Evolutionary conservation across 495 filamentous ascomycete species (phyloP).

Genomic region (Lindgomyces ingoldianus): DNA sequence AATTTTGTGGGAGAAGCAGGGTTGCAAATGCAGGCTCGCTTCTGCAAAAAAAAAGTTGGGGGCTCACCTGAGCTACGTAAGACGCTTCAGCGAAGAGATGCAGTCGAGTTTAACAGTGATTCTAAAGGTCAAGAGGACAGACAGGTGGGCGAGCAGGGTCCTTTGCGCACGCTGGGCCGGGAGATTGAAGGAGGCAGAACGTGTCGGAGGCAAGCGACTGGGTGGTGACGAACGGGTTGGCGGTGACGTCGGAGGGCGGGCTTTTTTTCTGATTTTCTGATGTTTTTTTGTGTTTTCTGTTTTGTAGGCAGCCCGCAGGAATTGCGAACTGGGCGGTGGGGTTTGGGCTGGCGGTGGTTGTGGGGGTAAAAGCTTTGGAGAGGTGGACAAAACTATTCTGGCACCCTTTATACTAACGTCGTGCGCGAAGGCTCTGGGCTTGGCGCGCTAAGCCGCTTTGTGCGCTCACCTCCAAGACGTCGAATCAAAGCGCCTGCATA

Average conservation of each 20-base stretch:
- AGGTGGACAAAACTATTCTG: neutral
- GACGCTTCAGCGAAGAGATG: conserved; percentile 9
- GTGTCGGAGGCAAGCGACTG: conserved; percentile 30
- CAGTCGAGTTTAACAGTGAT: neutral
- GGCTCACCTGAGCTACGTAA: conserved; percentile 1
- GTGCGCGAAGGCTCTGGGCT: neutral
- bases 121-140: conserved; percentile 10
- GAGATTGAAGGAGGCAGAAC: conserved; percentile 8
- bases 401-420: too few species aligned
- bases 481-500: neutral
- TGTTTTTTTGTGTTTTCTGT: conserved; percentile 27
- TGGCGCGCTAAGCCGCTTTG: neutral
- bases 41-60: conserved; percentile 13
- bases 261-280: conserved; percentile 18
- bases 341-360: neutral
- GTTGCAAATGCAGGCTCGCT: conserved; percentile 19
- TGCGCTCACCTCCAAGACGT: neutral
- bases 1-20: conserved; percentile 19
- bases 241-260: conserved; percentile 10
- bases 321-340: neutral
- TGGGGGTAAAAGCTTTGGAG: neutral
- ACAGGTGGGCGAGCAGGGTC: conserved; percentile 1
- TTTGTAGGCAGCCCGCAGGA: neutral
- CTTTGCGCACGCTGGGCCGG: conserved; percentile 3
- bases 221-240: conserved; percentile 21